Conservation (phyloP, 495 filamentous ascomycete species). For the Letharia columbiana region DNA sequence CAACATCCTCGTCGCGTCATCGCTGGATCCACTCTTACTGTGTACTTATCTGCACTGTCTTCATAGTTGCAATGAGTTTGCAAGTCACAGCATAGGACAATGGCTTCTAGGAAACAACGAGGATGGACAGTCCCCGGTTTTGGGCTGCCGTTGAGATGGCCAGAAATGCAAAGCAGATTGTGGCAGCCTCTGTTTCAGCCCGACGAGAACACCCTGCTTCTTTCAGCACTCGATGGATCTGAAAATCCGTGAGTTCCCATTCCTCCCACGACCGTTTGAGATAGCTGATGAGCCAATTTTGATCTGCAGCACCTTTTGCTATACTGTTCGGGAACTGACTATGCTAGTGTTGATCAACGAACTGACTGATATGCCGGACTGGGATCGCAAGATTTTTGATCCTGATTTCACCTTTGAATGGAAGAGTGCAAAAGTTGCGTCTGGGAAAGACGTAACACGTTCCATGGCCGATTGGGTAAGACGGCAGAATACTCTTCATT, state of each 20-base stretch:
- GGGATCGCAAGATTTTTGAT: constrained; percentile 29
- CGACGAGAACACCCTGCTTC: constrained; percentile 14
- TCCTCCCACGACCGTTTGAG: no score
- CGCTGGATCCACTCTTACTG: neutral
- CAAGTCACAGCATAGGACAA: neutral
- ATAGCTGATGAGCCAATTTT: neutral
- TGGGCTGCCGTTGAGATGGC: constrained; percentile 34
- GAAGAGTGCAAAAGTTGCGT: constrained; percentile 17
- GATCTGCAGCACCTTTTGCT: constrained; percentile 27
- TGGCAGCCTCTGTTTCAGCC: constrained; percentile 5
- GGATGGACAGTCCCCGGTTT: constrained; percentile 34
- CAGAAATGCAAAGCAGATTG: constrained; percentile 22
- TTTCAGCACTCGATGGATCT: constrained; percentile 20
- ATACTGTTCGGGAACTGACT: constrained; percentile 35
- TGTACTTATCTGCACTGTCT: neutral
- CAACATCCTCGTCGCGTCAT: neutral
- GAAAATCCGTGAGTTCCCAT: constrained; percentile 27
- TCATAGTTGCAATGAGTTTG: neutral
- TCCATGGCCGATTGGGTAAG: constrained; percentile 21
- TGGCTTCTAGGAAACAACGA: constrained; percentile 18
- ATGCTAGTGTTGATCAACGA: constrained; percentile 31
- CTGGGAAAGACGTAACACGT: constrained; percentile 5
- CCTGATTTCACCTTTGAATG: constrained; percentile 12
- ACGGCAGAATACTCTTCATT: no score
- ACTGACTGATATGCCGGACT: constrained; percentile 31